Base-by-base conservation (phyloP, 2,329 filamentous ascomycete genomes). In the Scedosporium minutisporum region DNA sequence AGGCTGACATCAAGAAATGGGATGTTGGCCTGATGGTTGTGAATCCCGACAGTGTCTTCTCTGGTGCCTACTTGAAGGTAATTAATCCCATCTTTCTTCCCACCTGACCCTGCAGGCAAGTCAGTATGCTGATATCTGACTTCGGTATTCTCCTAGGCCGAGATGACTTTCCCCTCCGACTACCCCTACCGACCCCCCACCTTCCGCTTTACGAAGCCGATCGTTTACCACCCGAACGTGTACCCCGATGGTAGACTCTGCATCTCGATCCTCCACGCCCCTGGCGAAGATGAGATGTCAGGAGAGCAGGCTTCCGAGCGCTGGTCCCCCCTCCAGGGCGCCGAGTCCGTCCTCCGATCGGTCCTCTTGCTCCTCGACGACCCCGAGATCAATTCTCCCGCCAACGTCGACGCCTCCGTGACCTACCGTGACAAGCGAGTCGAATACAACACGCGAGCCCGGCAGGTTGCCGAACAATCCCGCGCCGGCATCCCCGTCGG, bases 221-320 rank as follows among this genome's bases (percentile, higher is more conserved):
- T 89, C 16, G 87, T 97, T 65, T 91, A 86, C 77, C 93, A 99
- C 74, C 93, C 93, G 3, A 99, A 99, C 74, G 87, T 99, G 70
- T 97, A 97, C 77, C 77, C 86, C 5, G 90, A 97, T 73, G 93
- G 93, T 69, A 88, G 88, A 67, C 83, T 97, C 55, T 97, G 95
- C 79, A 97, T 99, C 73, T 97, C 93, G 57, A 99, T 99, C 70
- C 86, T 99, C 10, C 93, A 99, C 75, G 84, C 86, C 18, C 92
- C 95, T 0, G 95, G 95, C 67, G 91, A 97, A 65, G 93, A 97
- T 71, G 85, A 89, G 68, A 93, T 93, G 80, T 96, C 93, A 0
- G 95, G 95, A 65, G 93, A 97, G 76, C 77, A 84, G 46, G 93
- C 95, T 6, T 89, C 88, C 64, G 95, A 97, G 77, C 89, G 93